phyloP scores from a whole-genome alignment of 2,329 filamentous ascomycete genomes.

The Talaromyces sp. region DNA sequence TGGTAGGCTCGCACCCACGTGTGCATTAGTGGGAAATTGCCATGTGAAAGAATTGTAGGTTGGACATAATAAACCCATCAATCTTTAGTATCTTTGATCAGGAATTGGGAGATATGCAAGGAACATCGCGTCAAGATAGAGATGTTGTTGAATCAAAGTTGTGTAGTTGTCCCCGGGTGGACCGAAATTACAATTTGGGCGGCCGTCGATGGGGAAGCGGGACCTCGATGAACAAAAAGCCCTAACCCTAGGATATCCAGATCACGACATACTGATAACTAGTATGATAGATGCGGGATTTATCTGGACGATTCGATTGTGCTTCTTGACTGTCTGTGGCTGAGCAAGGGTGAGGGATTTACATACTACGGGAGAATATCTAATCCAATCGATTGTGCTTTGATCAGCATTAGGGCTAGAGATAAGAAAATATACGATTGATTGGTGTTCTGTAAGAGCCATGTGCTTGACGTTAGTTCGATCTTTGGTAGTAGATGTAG shows the following conservation, averaged over 20 bases:
- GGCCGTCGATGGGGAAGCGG: not conserved
- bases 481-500: not conserved
- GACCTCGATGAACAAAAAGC: not conserved
- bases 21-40: conserved; percentile 7
- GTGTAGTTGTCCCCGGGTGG: not conserved
- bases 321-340: not conserved
- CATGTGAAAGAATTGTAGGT: not conserved
- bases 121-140: not conserved
- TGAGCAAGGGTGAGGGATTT: conserved; percentile 7
- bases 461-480: not conserved
- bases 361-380: not conserved
- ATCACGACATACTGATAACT: not conserved
- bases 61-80: not conserved
- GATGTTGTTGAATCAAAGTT: not conserved
- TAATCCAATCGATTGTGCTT: not conserved
- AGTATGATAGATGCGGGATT: conserved; percentile 10
- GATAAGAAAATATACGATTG: not conserved
- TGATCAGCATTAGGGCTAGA: not conserved
- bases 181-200: conserved; percentile 5
- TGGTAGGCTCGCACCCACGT: not conserved
- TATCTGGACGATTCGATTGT: conserved; percentile 3
- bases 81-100: not conserved
- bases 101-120: not conserved
- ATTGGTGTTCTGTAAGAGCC: not conserved
- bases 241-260: not conserved